A percentile compares a stretch with the other conserved stretches of the same genome.
Evolutionary conservation across 2,329 filamentous ascomycete species (phyloP).

Genomic region (Fusarium circinatum): DNA sequence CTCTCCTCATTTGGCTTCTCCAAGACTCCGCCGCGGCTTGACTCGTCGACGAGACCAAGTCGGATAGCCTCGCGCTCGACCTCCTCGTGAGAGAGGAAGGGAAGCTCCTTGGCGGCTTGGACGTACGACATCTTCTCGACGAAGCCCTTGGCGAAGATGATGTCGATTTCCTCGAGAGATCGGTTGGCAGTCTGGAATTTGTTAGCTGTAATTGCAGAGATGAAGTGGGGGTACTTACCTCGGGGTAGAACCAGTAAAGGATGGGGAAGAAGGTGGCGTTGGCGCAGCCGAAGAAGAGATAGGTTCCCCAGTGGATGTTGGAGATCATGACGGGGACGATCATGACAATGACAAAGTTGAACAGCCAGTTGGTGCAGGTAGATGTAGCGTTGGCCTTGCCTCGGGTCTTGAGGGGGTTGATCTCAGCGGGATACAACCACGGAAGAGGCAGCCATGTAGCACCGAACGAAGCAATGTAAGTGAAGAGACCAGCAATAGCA

Average conservation of each 20-base stretch:
- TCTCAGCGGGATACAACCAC: conserved; percentile 67
- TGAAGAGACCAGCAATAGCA: conserved; percentile 73
- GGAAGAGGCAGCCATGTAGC: conserved; percentile 72
- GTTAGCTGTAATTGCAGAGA: neutral
- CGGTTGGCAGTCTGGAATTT: conserved; percentile 48
- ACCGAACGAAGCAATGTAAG: conserved; percentile 76
- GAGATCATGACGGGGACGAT: conserved; percentile 72
- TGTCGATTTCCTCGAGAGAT: conserved; percentile 66
- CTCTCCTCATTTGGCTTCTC: conserved; percentile 31
- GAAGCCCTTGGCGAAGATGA: conserved; percentile 69
- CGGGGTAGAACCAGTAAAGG: conserved; percentile 60
- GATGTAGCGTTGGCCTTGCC: conserved; percentile 63
- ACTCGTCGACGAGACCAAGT: conserved; percentile 33
- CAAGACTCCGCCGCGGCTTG: conserved; percentile 25
- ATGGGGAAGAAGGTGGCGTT: conserved; percentile 63
- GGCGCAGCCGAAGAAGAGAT: conserved; percentile 61
- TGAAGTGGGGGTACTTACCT: neutral
- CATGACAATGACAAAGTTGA: conserved; percentile 64
- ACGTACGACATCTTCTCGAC: conserved; percentile 70
- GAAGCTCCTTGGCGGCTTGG: conserved; percentile 65
- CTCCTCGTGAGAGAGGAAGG: conserved; percentile 61
- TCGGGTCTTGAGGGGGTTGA: conserved; percentile 61
- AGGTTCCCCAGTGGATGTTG: conserved; percentile 64
- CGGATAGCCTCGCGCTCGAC: conserved; percentile 59
- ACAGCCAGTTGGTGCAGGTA: conserved; percentile 69